These are phyloP conservation scores for Talaromyces nanjingensis DNA, from an alignment of 495 filamentous ascomycete species.

Conservation along the genomic window DNA sequence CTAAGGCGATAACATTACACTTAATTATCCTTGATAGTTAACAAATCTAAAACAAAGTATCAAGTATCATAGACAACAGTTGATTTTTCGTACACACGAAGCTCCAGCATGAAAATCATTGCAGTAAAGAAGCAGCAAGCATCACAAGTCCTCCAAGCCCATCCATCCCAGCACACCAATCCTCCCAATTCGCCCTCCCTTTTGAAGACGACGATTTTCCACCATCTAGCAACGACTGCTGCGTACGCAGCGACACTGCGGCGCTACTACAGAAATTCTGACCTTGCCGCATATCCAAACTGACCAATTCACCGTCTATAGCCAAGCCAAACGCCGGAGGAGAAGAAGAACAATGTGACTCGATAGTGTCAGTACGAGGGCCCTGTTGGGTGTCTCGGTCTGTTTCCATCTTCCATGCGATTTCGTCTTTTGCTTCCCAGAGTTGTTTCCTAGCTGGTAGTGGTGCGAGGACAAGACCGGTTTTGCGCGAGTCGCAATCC, in stretches of 20 bases:
- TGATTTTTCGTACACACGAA: not conserved
- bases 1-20: not conserved
- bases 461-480: conserved; percentile 33
- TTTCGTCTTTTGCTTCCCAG: conserved; percentile 38
- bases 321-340: conserved; percentile 27
- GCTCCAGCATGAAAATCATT: conserved; percentile 4
- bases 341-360: not conserved
- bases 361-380: not conserved
- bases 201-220: conserved; percentile 3
- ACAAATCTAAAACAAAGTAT: too few species aligned
- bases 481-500: conserved; percentile 26
- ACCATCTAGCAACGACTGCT: conserved; percentile 12
- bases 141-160: conserved; percentile 32
- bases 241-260: conserved; percentile 4
- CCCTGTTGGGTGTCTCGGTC: conserved; percentile 15
- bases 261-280: conserved; percentile 12
- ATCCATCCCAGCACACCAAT: conserved; percentile 43
- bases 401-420: conserved; percentile 25
- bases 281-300: conserved; percentile 16
- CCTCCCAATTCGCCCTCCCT: conserved; percentile 25
- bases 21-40: too few species aligned
- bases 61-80: not conserved
- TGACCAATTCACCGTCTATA: conserved; percentile 27
- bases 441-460: conserved; percentile 40
- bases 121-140: conserved; percentile 35